Evolutionary conservation across 2,329 filamentous ascomycete genomes (phyloP), one percentile per base, ranked within the genome.

Genomic region (Thermoascus crustaceus): DNA sequence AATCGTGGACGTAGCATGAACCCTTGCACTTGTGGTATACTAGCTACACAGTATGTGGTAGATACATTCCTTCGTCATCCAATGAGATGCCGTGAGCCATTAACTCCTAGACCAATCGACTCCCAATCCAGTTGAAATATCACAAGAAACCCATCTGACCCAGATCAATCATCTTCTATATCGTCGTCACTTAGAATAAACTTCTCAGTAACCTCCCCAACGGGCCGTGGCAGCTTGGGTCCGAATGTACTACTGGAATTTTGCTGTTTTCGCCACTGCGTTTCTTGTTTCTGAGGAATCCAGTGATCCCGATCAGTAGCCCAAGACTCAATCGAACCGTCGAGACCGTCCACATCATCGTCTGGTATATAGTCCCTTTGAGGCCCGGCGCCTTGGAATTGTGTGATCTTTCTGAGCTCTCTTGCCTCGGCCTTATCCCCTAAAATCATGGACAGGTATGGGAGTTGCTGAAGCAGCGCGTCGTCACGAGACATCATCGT

Each of bases 121-220:
- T n/a, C n/a, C n/a, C n/a, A n/a, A n/a, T n/a, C 31, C 20, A 11
- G 18, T 40, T 33, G 19, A 22, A 35, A 36, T 30, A 17, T 17
- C 30, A 32, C 35, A 23, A 20, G 18, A 22, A 18, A 33, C 10
- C 21, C 30, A 4, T 14, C 31, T 22, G 23, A 13, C 20, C 13
- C 19, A 41, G 27, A 45, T 53, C 48, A 68, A 45, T 74, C 66
- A 49, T 88, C 84, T 57, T 87, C 82, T 54, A 91, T 89, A 65
- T 91, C 85, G 61, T 91, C 85, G 51, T 91, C 85, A 47, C 80
- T 85, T 25, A 89, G 62, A 29, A 85, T 75, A 44, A 88, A 61
- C 49, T 80, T 82, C 55, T 79, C 76, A 42, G 78, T 72, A 26
- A 69, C 64, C 43, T 72, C 53, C 18, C 66, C 60, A 2, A 61